phyloP scores from a whole-genome alignment of 1,139 yeast species.

The Lodderomyces theae region DNA sequence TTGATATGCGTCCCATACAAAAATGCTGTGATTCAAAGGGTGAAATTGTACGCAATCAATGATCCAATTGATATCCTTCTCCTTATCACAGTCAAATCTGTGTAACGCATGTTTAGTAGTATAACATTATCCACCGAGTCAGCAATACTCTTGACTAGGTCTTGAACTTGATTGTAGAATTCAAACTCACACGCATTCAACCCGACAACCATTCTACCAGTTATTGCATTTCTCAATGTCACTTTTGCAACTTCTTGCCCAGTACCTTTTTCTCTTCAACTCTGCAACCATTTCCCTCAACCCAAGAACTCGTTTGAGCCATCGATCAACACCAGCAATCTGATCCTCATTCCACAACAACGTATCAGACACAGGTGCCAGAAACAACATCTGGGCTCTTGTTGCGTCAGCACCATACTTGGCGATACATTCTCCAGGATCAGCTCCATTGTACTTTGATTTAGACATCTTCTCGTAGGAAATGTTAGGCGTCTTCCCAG shows the following conservation, averaged over 20 bases:
- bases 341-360: conserved; percentile 88
- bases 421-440: conserved; percentile 74
- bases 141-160: conserved; percentile 49
- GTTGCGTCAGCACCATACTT: conserved; percentile 92
- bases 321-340: conserved; percentile 82
- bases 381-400: conserved; percentile 90
- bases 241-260: conserved; percentile 2
- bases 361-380: conserved; percentile 81
- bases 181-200: conserved; percentile 44
- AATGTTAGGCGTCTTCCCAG: conserved; percentile 53
- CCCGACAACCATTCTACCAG: conserved; percentile 17
- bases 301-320: conserved; percentile 67
- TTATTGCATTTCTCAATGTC: neutral
- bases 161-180: conserved; percentile 58
- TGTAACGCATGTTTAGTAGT: too few relatives aligned
- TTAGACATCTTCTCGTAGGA: conserved; percentile 93
- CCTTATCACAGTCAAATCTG: too few relatives aligned
- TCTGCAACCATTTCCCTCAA: conserved; percentile 30
- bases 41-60: too few relatives aligned
- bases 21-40: too few relatives aligned
- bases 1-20: too few relatives aligned
- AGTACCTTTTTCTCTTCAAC: too few relatives aligned
- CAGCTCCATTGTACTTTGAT: conserved; percentile 91
- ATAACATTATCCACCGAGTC: conserved; percentile 60
- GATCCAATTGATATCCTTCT: too few relatives aligned